Evolutionary conservation across 177 flowering plant species (phyloP).

Genomic region (Vitis hybrid): DNA sequence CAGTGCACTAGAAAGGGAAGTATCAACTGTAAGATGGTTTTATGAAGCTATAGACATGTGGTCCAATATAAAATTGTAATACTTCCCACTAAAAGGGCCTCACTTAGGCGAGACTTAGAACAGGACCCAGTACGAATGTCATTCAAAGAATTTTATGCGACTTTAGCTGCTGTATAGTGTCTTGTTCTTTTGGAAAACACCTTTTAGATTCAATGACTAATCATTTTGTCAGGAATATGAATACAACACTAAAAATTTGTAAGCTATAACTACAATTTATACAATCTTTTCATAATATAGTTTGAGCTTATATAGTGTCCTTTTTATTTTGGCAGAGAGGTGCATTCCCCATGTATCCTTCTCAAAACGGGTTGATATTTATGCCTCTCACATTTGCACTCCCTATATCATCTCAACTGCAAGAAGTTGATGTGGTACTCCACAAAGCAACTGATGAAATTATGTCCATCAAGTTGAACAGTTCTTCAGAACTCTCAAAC

Average conservation of each 20-base stretch:
- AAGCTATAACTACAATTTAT: too few species aligned
- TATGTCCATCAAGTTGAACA: constrained; percentile 43
- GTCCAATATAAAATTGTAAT: not conserved
- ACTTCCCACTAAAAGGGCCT: not conserved
- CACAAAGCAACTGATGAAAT: constrained; percentile 97
- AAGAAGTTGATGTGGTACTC: constrained; percentile 65
- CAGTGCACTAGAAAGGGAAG: not conserved
- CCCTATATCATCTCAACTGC: constrained; percentile 61
- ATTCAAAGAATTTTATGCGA: too few species aligned
- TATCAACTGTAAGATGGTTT: not conserved
- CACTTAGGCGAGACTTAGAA: not conserved
- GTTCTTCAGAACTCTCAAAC: constrained; percentile 24
- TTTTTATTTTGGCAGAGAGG: constrained; percentile 63
- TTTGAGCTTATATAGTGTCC: constrained; percentile 11
- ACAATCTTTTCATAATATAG: not conserved
- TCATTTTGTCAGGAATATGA: too few species aligned
- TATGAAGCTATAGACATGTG: not conserved
- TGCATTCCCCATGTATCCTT: constrained; percentile 77
- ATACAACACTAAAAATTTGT: too few species aligned
- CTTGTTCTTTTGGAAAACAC: too few species aligned
- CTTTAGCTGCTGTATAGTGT: too few species aligned
- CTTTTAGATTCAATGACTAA: too few species aligned
- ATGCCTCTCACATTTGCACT: constrained; percentile 67
- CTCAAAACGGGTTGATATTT: constrained; percentile 74
- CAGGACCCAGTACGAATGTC: not conserved